Evolutionary conservation across 768 basidiomycete species (phyloP).

Genomic region (Termitomyces sp.): DNA sequence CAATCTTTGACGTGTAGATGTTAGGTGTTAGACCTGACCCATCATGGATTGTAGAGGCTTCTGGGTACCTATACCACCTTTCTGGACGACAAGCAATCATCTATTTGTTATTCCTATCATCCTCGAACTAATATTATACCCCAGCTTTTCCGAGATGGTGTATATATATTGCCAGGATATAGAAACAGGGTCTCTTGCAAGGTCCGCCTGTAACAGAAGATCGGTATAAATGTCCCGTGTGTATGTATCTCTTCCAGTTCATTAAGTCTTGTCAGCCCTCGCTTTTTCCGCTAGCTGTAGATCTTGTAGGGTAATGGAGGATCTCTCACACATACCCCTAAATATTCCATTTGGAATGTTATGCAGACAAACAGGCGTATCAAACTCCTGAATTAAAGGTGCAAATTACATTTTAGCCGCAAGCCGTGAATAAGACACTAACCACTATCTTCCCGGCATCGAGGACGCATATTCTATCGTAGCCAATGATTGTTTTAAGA

Average conservation of each 20-base stretch:
- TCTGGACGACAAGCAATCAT: neutral
- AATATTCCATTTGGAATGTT: slow-evolving; percentile 60
- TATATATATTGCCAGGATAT: neutral
- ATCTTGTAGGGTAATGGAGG: slow-evolving; percentile 71
- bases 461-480: slow-evolving; percentile 87
- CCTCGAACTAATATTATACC: neutral
- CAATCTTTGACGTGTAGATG: neutral
- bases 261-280: neutral
- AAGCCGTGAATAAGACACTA: slow-evolving; percentile 19
- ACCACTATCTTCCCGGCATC: slow-evolving; percentile 74
- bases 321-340: slow-evolving; percentile 81
- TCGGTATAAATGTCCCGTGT: neutral
- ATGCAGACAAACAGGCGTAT: slow-evolving; percentile 69
- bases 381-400: slow-evolving; percentile 56
- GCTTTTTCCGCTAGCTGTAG: slow-evolving; percentile 40
- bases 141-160: neutral
- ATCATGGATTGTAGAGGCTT: neutral
- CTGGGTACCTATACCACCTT: neutral
- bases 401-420: neutral
- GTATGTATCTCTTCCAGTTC: neutral
- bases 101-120: neutral
- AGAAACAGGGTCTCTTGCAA: neutral
- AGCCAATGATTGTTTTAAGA: slow-evolving; percentile 79
- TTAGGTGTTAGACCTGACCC: neutral
- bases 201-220: neutral